Conservation (phyloP, 1,284 basidiomycete genomes). For the Naganishia cerealis region DNA sequence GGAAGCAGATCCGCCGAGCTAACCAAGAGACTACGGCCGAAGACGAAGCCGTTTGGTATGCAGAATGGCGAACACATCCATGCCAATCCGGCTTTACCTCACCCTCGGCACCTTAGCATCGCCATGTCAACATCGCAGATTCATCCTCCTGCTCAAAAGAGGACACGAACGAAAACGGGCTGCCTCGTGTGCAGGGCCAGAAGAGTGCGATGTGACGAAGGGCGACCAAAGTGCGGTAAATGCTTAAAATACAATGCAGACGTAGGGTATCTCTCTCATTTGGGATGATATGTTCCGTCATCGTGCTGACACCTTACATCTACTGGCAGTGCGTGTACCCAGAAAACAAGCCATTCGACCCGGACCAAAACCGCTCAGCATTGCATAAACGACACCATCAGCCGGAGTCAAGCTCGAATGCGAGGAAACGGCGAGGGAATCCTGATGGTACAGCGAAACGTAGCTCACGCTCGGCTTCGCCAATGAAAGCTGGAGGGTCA, state of each 20-base stretch:
- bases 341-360: slow-evolving; percentile 43
- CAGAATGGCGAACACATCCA: not conserved
- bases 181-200: slow-evolving; percentile 12
- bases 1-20: not conserved
- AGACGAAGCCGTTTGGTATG: not conserved
- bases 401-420: not conserved
- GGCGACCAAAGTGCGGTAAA: slow-evolving; percentile 1
- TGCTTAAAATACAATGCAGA: slow-evolving; percentile 19
- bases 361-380: slow-evolving; percentile 37
- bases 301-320: no score
- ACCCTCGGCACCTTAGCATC: not conserved
- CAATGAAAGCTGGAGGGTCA: not conserved
- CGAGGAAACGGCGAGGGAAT: not conserved
- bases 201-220: slow-evolving; percentile 12
- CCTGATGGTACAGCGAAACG: not conserved
- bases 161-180: slow-evolving; percentile 13
- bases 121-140: no score
- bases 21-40: not conserved
- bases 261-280: not conserved
- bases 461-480: not conserved
- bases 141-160: slow-evolving; percentile 4
- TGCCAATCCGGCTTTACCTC: not conserved
- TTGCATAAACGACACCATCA: slow-evolving; percentile 39
- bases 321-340: slow-evolving; percentile 44
- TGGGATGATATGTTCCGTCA: not conserved